These are phyloP conservation scores for Sarcomyxa edulis DNA, from an alignment of 768 basidiomycete species.

Conservation along the genomic window DNA sequence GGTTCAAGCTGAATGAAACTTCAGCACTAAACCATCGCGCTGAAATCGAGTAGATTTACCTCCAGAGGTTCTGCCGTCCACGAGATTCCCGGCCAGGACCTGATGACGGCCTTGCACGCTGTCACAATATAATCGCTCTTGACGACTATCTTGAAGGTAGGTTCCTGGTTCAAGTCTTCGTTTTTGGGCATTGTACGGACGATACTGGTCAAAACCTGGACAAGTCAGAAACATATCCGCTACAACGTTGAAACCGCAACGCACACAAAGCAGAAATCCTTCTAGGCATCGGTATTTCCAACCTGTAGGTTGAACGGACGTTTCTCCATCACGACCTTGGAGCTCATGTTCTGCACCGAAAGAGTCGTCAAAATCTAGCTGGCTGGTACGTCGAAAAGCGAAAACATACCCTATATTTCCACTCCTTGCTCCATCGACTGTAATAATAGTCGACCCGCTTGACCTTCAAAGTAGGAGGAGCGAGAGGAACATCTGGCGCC, in stretches of 20 bases:
- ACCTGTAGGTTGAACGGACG: conserved; percentile 32
- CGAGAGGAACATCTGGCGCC: conserved; percentile 29
- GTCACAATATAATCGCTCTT: conserved; percentile 55
- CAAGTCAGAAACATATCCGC: no score
- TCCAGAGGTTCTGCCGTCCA: conserved; percentile 57
- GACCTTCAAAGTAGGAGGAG: conserved; percentile 46
- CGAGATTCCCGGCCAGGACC: conserved; percentile 53
- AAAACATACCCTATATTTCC: conserved; percentile 46
- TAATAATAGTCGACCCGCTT: conserved; percentile 59
- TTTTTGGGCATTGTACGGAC: conserved; percentile 46
- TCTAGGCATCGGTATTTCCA: conserved; percentile 48
- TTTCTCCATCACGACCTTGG: conserved; percentile 46
- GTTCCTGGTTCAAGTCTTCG: conserved; percentile 22
- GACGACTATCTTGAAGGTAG: conserved; percentile 47
- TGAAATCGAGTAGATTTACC: conserved; percentile 21
- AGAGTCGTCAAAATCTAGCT: no score
- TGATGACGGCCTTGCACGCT: conserved; percentile 54
- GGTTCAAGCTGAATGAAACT: conserved; percentile 40
- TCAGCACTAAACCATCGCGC: not conserved
- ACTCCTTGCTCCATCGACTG: conserved; percentile 48
- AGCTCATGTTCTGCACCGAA: conserved; percentile 42
- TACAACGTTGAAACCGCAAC: no score
- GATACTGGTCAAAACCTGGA: no score
- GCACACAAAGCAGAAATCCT: conserved; percentile 53
- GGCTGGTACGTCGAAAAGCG: no score